phyloP scores from a whole-genome alignment of 2,329 filamentous ascomycete species.

The Chrysoporthe deuterocubensis region DNA sequence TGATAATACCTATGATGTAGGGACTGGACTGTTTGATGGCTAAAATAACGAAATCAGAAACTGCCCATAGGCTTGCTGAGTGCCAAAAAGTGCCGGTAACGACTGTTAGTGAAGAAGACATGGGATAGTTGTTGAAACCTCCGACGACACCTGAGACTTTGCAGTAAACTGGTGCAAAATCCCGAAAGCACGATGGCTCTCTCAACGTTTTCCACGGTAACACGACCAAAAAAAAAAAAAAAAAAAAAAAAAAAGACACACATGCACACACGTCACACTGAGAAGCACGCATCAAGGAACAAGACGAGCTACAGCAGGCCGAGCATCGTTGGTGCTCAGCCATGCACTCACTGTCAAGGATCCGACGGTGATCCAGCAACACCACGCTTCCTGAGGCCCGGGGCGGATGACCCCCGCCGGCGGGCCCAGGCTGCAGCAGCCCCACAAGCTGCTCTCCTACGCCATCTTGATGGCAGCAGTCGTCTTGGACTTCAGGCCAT shows the following conservation, averaged over 20 bases:
- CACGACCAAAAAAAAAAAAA: neutral
- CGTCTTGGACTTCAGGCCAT: slow-evolving; percentile 43
- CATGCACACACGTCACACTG: slow-evolving; percentile 17
- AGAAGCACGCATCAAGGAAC: slow-evolving; percentile 23
- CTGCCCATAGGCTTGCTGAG: neutral
- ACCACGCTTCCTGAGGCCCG: neutral
- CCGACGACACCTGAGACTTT: neutral
- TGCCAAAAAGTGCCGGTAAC: slow-evolving; percentile 10
- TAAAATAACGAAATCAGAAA: slow-evolving; percentile 5
- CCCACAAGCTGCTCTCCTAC: slow-evolving; percentile 25
- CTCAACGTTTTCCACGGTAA: neutral
- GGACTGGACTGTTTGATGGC: slow-evolving; percentile 20
- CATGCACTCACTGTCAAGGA: slow-evolving; percentile 21
- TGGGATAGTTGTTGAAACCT: slow-evolving; percentile 8
- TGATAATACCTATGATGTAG: slow-evolving; percentile 28
- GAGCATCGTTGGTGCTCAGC: slow-evolving; percentile 7
- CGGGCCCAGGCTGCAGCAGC: neutral
- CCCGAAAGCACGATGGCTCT: neutral
- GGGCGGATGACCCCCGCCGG: neutral
- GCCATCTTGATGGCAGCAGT: slow-evolving; percentile 35
- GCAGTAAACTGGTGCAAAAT: slow-evolving; percentile 6
- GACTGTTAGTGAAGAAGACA: slow-evolving; percentile 14
- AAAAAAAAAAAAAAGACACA: neutral
- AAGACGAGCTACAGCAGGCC: slow-evolving; percentile 24
- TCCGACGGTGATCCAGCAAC: slow-evolving; percentile 22